Conservation (phyloP, 345 rosid genomes). For the Alliaria petiolata region DNA sequence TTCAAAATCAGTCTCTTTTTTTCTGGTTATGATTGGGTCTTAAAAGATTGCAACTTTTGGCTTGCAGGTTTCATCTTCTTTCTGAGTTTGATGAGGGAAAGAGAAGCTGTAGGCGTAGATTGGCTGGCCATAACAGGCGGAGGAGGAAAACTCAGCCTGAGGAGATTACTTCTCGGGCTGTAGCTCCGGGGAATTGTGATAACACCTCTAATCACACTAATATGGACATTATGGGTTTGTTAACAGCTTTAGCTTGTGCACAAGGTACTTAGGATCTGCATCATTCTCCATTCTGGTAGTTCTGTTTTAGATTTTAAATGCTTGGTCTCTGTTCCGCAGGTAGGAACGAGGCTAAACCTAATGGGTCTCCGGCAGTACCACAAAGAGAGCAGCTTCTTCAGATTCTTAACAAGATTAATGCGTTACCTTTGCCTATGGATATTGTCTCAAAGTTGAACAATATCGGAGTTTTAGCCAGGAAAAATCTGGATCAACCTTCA, state of each 20-base stretch:
- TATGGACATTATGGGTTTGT: slow-evolving; percentile 58
- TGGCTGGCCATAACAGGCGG: slow-evolving; percentile 74
- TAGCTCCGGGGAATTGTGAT: slow-evolving; percentile 44
- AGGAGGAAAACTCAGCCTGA: slow-evolving; percentile 83
- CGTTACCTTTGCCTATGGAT: slow-evolving; percentile 67
- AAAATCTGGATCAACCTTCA: slow-evolving; percentile 40
- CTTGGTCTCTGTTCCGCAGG: slow-evolving; percentile 36
- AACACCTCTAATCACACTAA: slow-evolving; percentile 30
- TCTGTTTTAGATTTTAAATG: neutral
- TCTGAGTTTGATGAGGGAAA: slow-evolving; percentile 87
- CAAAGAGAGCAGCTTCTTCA: slow-evolving; percentile 66
- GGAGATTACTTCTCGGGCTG: slow-evolving; percentile 46
- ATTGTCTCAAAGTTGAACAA: slow-evolving; percentile 56
- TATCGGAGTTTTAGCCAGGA: slow-evolving; percentile 42
- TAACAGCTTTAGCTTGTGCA: slow-evolving; percentile 58
- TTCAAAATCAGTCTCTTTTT: neutral
- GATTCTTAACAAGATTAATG: slow-evolving; percentile 76
- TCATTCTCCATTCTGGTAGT: neutral
- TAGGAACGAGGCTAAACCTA: slow-evolving; percentile 39
- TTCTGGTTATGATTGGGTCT: neutral
- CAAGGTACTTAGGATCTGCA: slow-evolving; percentile 45
- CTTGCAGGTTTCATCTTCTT: slow-evolving; percentile 66
- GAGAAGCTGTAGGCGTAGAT: slow-evolving; percentile 81
- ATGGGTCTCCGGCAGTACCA: slow-evolving; percentile 36
- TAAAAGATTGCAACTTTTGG: neutral